phyloP scores from a whole-genome alignment of 2,329 filamentous ascomycete species.

The Neophaeococcomyces aloes region DNA sequence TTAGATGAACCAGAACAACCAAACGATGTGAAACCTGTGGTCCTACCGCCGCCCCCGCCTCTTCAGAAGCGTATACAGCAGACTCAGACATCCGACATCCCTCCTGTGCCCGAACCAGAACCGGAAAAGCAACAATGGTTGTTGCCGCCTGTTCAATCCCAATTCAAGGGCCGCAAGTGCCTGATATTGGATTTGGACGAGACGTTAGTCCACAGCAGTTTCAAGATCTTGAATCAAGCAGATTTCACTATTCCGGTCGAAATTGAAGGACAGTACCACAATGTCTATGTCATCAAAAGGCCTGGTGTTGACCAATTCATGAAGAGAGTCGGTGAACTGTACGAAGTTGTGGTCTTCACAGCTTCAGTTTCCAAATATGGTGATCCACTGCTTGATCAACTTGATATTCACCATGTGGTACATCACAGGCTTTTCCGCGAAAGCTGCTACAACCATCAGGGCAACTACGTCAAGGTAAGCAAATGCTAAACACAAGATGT shows the following conservation, averaged over 20 bases:
- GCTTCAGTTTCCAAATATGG: constrained; percentile 99
- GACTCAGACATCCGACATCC: constrained; percentile 28
- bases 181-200: constrained; percentile 92
- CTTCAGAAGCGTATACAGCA: constrained; percentile 35
- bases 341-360: constrained; percentile 97
- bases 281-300: constrained; percentile 98
- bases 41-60: constrained; percentile 48
- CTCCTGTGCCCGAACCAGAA: constrained; percentile 33
- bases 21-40: constrained; percentile 35
- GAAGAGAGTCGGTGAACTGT: constrained; percentile 94
- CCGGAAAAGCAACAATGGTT: constrained; percentile 55
- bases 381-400: constrained; percentile 86
- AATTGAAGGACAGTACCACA: constrained; percentile 97
- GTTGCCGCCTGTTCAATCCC: constrained; percentile 68
- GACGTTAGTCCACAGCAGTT: constrained; percentile 94
- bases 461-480: constrained; percentile 84
- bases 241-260: constrained; percentile 99
- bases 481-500: background rate
- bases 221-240: constrained; percentile 97
- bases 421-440: constrained; percentile 95
- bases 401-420: constrained; percentile 94
- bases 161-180: constrained; percentile 81
- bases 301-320: constrained; percentile 98
- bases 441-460: constrained; percentile 98
- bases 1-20: constrained; percentile 32